Percentiles rank a stretch among this genome's conserved stretches.
phyloP scores from a whole-genome alignment of 169 alveolate genomes.

The Babesia ovata region DNA sequence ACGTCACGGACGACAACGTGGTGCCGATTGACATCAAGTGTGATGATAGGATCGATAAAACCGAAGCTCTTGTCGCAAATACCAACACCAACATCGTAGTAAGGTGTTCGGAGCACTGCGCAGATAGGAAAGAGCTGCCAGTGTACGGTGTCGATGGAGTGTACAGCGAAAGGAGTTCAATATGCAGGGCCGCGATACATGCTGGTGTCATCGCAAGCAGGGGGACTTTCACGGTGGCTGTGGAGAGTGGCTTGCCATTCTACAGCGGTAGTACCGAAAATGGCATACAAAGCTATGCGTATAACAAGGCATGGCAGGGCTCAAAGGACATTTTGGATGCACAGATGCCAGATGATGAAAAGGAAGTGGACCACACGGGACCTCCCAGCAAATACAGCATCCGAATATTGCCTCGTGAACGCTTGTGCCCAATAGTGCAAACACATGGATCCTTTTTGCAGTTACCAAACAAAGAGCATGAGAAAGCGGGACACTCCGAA shows the following conservation, averaged over 20 bases:
- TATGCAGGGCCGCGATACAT: conserved; percentile 90
- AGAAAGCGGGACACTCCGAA: not conserved
- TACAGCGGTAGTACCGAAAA: conserved; percentile 84
- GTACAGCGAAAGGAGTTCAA: conserved; percentile 85
- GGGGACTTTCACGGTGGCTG: conserved; percentile 83
- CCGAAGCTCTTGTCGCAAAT: conserved; percentile 62
- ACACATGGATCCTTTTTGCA: conserved; percentile 65
- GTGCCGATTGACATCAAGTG: conserved; percentile 67
- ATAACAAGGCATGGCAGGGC: conserved; percentile 76
- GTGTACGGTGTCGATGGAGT: conserved; percentile 85
- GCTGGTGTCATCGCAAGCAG: conserved; percentile 80
- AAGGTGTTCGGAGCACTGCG: conserved; percentile 73
- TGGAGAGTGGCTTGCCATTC: conserved; percentile 82
- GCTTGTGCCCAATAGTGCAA: conserved; percentile 62
- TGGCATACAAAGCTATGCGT: conserved; percentile 82
- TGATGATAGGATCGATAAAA: conserved; percentile 56
- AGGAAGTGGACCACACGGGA: conserved; percentile 68
- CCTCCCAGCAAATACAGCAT: conserved; percentile 61
- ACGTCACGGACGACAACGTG: conserved; percentile 75
- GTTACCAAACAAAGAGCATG: conserved; percentile 1
- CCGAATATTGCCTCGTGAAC: conserved; percentile 49
- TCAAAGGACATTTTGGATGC: conserved; percentile 66
- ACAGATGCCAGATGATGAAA: conserved; percentile 45
- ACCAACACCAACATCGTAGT: conserved; percentile 85
- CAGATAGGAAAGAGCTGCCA: conserved; percentile 24